Percentiles rank a stretch among this genome's conserved stretches.
phyloP scores from a whole-genome alignment of 495 filamentous ascomycete species.

The Hypoxylon lenormandii region DNA sequence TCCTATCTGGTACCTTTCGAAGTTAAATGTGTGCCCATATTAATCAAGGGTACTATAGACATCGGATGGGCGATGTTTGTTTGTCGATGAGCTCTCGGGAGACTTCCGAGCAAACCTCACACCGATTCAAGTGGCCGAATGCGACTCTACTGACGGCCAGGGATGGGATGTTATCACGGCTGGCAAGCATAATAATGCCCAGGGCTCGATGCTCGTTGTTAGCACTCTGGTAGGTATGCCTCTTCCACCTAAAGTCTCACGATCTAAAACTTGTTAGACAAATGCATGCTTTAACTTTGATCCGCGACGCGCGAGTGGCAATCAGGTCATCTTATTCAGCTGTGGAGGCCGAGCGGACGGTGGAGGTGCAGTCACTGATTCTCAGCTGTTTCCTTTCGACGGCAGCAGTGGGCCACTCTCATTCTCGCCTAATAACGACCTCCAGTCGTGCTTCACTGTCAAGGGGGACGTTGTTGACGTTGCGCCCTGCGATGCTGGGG shows the following conservation, averaged over 20 bases:
- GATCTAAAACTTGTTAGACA: constrained; percentile 51
- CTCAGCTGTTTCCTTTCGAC: constrained; percentile 63
- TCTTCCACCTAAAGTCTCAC: neutral
- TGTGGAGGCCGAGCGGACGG: constrained; percentile 69
- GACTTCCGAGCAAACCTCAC: constrained; percentile 69
- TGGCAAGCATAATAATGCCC: constrained; percentile 62
- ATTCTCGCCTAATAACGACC: constrained; percentile 58
- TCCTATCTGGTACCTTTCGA: neutral
- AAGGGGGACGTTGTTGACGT: constrained; percentile 61
- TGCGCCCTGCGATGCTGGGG: constrained; percentile 56
- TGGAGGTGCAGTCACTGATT: constrained; percentile 62
- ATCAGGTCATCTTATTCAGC: constrained; percentile 65
- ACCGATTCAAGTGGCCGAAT: constrained; percentile 63
- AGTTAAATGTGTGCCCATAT: too few relatives aligned
- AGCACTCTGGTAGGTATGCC: constrained; percentile 59
- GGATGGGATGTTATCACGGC: constrained; percentile 67
- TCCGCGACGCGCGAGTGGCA: constrained; percentile 58
- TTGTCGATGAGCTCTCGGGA: constrained; percentile 65
- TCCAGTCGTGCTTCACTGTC: constrained; percentile 60
- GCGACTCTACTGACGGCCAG: constrained; percentile 63
- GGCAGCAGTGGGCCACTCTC: constrained; percentile 57
- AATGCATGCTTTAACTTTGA: constrained; percentile 70
- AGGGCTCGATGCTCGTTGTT: constrained; percentile 62
- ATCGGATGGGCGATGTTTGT: constrained; percentile 65
- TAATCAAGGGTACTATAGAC: constrained; percentile 52